These are phyloP conservation scores for Posidonia oceanica DNA, from an alignment of 116 monocot genomes.

Conservation along the genomic window DNA sequence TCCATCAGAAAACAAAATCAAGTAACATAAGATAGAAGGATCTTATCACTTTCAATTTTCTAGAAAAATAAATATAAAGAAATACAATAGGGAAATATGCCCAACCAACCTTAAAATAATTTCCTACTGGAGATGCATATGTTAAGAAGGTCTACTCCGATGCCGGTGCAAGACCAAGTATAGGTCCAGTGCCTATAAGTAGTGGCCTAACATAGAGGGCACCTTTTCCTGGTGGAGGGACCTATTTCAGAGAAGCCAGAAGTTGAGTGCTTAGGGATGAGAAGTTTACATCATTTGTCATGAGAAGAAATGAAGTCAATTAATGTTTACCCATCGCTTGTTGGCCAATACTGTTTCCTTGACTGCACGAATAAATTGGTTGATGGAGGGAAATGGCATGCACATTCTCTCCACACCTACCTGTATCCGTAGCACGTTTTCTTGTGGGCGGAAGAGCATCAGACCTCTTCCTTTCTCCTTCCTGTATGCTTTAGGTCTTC, in stretches of 20 bases:
- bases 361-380: constrained; percentile 66
- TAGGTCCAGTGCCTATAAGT: constrained; percentile 67
- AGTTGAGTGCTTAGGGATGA: not conserved
- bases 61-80: not conserved
- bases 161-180: constrained; percentile 71
- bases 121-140: constrained; percentile 76
- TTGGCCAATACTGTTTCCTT: constrained; percentile 66
- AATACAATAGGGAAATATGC: not conserved
- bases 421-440: constrained; percentile 60
- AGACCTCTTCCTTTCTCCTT: constrained; percentile 28
- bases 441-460: constrained; percentile 62
- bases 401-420: constrained; percentile 69
- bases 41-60: not conserved
- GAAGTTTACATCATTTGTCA: not conserved
- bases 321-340: constrained; percentile 46
- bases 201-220: constrained; percentile 76
- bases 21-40: not conserved
- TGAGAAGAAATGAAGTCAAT: not conserved
- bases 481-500: constrained; percentile 79
- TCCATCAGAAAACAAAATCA: not conserved
- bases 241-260: constrained; percentile 12
- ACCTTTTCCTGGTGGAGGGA: constrained; percentile 77
- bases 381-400: constrained; percentile 59
- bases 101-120: constrained; percentile 60
- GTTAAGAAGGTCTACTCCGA: constrained; percentile 72